phyloP scores from a whole-genome alignment of 2,329 filamentous ascomycete genomes.

The Colletotrichum sublineola region DNA sequence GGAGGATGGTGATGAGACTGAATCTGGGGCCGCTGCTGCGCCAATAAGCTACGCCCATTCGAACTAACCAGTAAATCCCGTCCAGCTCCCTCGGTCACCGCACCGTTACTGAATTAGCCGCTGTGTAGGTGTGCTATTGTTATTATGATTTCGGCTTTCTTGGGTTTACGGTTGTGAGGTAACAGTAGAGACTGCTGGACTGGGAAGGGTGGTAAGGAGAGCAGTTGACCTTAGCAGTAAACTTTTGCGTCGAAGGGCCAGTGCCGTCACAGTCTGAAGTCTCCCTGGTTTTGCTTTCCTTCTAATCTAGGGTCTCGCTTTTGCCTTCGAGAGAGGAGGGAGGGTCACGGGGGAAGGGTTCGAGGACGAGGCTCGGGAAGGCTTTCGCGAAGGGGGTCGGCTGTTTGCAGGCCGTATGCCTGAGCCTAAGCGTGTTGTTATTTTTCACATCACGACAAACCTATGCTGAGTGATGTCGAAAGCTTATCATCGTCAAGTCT shows the following conservation, averaged over 20 bases:
- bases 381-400: background rate
- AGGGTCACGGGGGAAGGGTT: background rate
- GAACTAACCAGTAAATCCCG: background rate
- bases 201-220: background rate
- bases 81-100: background rate
- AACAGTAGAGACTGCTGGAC: background rate
- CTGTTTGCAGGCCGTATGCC: background rate
- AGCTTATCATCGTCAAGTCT: background rate
- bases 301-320: background rate
- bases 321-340: background rate
- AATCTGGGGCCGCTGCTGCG: background rate
- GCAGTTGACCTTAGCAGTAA: background rate
- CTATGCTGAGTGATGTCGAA: background rate
- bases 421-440: background rate
- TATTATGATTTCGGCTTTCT: background rate
- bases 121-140: background rate
- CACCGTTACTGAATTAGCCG: background rate
- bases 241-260: background rate
- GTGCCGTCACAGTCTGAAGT: background rate
- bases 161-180: background rate
- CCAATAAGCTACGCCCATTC: conserved; percentile 7
- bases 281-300: background rate
- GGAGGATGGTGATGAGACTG: background rate
- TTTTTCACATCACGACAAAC: background rate
- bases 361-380: background rate